Conservation (phyloP, 2,329 filamentous ascomycete species). For the Aspergillus fijiensis region DNA sequence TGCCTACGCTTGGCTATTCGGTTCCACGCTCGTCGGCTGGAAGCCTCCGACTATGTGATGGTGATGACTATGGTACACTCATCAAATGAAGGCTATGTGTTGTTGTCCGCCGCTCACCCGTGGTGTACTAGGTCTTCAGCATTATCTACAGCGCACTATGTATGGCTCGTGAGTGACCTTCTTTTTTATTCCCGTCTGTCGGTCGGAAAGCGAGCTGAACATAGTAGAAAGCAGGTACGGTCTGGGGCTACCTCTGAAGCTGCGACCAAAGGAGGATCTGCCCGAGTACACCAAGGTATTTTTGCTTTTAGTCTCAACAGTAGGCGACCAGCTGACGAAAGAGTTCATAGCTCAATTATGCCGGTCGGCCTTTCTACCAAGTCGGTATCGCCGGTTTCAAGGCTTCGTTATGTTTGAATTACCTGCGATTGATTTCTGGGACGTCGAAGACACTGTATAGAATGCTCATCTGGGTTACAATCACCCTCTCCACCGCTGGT, state of each 20-base stretch:
- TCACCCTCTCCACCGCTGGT: conserved; percentile 45
- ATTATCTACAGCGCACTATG: conserved; percentile 53
- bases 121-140: conserved; percentile 42
- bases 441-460: conserved; percentile 50
- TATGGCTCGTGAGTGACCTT: conserved; percentile 47
- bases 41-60: conserved; percentile 50
- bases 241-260: conserved; percentile 49
- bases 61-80: conserved; percentile 34
- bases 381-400: conserved; percentile 59
- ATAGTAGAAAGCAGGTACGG: conserved; percentile 54
- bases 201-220: conserved; percentile 6
- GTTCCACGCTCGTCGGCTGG: conserved; percentile 45
- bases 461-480: conserved; percentile 47
- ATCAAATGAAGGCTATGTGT: not conserved
- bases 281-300: conserved; percentile 45
- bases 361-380: conserved; percentile 56
- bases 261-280: conserved; percentile 48
- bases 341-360: conserved; percentile 48
- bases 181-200: not conserved
- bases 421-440: conserved; percentile 52
- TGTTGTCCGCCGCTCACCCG: conserved; percentile 22
- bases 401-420: conserved; percentile 54
- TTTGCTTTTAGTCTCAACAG: not conserved
- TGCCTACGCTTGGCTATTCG: conserved; percentile 46
- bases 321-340: not conserved